phyloP scores from a whole-genome alignment of 169 alveolate species.

The Plasmodium falciparum region DNA sequence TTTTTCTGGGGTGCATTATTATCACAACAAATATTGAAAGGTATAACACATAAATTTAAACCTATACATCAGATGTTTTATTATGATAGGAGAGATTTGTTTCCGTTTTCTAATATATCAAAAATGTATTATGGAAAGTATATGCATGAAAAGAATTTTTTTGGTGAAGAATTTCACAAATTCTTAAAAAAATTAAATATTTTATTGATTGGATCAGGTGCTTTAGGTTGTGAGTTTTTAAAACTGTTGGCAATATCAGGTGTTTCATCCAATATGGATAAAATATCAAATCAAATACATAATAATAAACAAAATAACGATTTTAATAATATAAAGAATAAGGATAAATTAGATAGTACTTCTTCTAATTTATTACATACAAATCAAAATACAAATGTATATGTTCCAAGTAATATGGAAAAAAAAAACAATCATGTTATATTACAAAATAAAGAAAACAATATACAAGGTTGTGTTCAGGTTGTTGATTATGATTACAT shows the following conservation, averaged over 20 bases:
- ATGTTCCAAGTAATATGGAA: not conserved
- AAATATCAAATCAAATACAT: not conserved
- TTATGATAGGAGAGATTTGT: slow-evolving; percentile 56
- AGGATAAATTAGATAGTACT: not conserved
- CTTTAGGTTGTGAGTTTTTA: slow-evolving; percentile 99
- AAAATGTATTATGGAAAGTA: slow-evolving; percentile 55
- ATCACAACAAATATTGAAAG: slow-evolving; percentile 70
- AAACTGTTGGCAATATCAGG: slow-evolving; percentile 98
- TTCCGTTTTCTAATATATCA: slow-evolving; percentile 50
- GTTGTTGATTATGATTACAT: slow-evolving; percentile 98
- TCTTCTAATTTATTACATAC: no score
- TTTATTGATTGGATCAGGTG: slow-evolving; percentile 98
- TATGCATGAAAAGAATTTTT: slow-evolving; percentile 64
- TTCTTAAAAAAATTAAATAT: slow-evolving; percentile 36
- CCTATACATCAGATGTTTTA: slow-evolving; percentile 62
- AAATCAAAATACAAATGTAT: no score
- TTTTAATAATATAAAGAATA: not conserved
- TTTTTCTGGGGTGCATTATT: slow-evolving; percentile 42
- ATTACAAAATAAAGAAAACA: not conserved
- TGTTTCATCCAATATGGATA: slow-evolving; percentile 84
- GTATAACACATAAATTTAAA: slow-evolving; percentile 32
- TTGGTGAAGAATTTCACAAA: slow-evolving; percentile 58
- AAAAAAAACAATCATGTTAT: not conserved
- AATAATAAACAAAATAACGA: slow-evolving; percentile 5
- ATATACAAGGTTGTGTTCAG: slow-evolving; percentile 87